These are phyloP conservation scores for Ramularia collo-cygni DNA, from an alignment of 2,329 filamentous ascomycete genomes.

Conservation along the genomic window DNA sequence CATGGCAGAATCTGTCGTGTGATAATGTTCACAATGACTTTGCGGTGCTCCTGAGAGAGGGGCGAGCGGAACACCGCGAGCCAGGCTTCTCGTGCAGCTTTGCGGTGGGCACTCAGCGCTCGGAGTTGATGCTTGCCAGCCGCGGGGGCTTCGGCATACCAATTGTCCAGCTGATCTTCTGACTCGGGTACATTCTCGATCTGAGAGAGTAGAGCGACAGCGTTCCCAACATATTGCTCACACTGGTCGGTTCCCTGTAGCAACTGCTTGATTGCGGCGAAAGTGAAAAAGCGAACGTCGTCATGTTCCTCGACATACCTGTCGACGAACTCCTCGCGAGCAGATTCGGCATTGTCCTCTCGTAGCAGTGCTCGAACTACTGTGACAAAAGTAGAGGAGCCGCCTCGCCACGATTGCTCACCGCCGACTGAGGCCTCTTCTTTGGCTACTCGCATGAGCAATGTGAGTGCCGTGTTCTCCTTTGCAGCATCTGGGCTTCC, in stretches of 20 bases:
- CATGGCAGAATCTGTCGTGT: constrained; percentile 75
- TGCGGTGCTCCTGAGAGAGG: constrained; percentile 67
- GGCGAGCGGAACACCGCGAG: constrained; percentile 64
- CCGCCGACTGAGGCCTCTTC: constrained; percentile 56
- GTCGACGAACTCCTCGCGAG: constrained; percentile 66
- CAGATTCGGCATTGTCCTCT: constrained; percentile 49
- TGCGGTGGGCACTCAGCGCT: constrained; percentile 66
- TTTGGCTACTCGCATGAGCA: constrained; percentile 79
- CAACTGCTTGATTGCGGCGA: constrained; percentile 61
- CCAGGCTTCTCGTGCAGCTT: constrained; percentile 80
- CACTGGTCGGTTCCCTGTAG: constrained; percentile 19
- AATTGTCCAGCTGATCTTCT: constrained; percentile 59
- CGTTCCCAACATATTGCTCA: constrained; percentile 47
- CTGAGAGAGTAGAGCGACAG: constrained; percentile 56
- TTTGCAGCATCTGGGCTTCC: constrained; percentile 53
- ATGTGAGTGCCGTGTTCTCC: constrained; percentile 62
- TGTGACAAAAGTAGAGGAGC: constrained; percentile 50
- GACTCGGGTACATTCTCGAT: constrained; percentile 66
- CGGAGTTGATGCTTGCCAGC: constrained; percentile 61
- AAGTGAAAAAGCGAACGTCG: constrained; percentile 78
- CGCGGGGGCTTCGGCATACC: constrained; percentile 58
- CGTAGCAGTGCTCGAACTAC: constrained; percentile 59
- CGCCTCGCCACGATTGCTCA: constrained; percentile 64
- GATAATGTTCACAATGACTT: constrained; percentile 68
- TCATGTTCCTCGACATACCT: constrained; percentile 75